Base-by-base conservation (phyloP, 2,329 filamentous ascomycete species). In the Fusarium duplospermum region DNA sequence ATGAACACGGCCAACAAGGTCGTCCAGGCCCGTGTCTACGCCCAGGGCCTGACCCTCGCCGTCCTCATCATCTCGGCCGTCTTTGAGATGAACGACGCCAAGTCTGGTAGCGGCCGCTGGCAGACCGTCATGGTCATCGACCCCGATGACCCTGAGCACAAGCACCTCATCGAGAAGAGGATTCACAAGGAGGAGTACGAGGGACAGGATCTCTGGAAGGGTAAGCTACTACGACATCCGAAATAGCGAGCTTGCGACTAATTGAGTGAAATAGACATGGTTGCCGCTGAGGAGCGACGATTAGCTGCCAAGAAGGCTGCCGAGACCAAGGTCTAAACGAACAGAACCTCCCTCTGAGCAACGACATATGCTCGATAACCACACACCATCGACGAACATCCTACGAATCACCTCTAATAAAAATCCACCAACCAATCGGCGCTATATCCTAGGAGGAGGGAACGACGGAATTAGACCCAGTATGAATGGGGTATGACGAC, bases 11-110 rank as follows among this genome's bases (percentile, higher is more conserved):
- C 89, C 70, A 95, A 98, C 87, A 98, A 98, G 88, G 86, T 98
- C 24, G 95, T 98, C 18, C 95, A 98, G 88, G 95, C 95, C 27
- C 92, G 95, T 89, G 93, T 98, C 74, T 98, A 98, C 84, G 95
- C 95, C 4, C 95, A 98, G 86, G 94, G 93, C 7, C 86, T 97
- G 77, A 97, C 95, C 6, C 87, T 98, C 56, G 93, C 92, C 73
- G 94, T 98, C 61, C 87, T 98, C 66, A 89, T 97, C 80, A 91
- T 94, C 66, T 93, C 91, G 35, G 94, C 96, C 56, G 93, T 91
- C 13, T 93, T 98, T 78, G 95, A 98, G 90, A 87, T 89, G 73
- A 84, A 83, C 63, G 96, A 99, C 83, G 93, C 93, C 75, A 92
- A 91, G 81, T 89, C 89, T 80, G 94, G 94, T 58, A 89, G 89